Conservation (phyloP, 2,329 filamentous ascomycete genomes). For the Rhytidhysteron rufulum region DNA sequence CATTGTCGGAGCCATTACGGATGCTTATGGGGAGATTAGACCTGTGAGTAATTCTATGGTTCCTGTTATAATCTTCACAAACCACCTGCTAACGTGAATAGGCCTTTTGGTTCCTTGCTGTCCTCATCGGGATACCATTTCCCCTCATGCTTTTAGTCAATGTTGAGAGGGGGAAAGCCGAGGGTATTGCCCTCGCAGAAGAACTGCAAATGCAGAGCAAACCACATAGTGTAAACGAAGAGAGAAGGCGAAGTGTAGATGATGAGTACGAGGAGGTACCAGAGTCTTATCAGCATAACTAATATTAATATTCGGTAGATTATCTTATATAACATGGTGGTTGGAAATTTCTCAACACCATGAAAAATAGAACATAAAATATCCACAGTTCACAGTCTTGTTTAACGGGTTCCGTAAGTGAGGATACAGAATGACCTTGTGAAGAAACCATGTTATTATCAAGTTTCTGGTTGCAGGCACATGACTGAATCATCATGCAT, state of each 20-base stretch:
- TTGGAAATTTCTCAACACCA: constrained; percentile 11
- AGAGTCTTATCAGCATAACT: no score
- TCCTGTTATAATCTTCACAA: not conserved
- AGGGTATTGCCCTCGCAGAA: constrained; percentile 38
- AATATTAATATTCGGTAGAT: no score
- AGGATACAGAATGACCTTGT: no score
- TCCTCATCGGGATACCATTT: constrained; percentile 78
- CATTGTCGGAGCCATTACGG: constrained; percentile 90
- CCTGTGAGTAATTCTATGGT: constrained; percentile 31
- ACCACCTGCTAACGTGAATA: constrained; percentile 10
- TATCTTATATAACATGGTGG: not conserved
- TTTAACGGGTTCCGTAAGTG: no score
- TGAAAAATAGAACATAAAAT: no score
- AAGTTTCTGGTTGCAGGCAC: no score
- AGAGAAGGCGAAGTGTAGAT: not conserved
- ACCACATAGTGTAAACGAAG: not conserved
- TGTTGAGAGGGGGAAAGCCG: constrained; percentile 58
- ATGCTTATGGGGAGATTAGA: constrained; percentile 53
- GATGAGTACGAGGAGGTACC: no score
- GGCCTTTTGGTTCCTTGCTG: constrained; percentile 88
- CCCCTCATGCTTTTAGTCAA: constrained; percentile 82
- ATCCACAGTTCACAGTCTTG: no score
- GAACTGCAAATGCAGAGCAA: constrained; percentile 24
- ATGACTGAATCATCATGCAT: no score
- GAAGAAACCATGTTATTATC: no score